Base-by-base conservation (phyloP, 257 asterid genomes). In the Petrea volubilis region DNA sequence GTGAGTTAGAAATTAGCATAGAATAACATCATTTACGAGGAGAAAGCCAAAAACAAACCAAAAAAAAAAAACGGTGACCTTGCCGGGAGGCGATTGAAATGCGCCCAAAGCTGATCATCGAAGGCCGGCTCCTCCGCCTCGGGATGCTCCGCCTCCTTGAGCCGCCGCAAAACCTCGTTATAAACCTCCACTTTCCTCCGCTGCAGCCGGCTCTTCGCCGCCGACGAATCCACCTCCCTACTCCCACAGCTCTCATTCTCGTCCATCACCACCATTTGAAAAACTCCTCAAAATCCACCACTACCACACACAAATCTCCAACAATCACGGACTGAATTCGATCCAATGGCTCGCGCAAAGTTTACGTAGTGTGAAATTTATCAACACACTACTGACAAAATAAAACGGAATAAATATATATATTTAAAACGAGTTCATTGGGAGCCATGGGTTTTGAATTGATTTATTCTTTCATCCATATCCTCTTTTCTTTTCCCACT, bases 51-150 rank as follows among this genome's bases (percentile, higher is more conserved):
- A n/a, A n/a, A n/a, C n/a, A n/a, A n/a, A n/a, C n/a, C n/a, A n/a
- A n/a, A n/a, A n/a, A n/a, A 58, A 40, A 60, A 72, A 36, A 41
- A 38, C 62, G 70, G 33, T 13, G 53, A 90, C 96, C 96, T 82
- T 70, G 86, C 61, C 1, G 96, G 96, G 11, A 90, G 85, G 41
- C 95, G 92, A 78, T 81, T 86, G 73, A 90, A 90, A 81, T 90
- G 96, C 6, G 85, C 72, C 96, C 93, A 90, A n/a, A 90, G 90
- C 52, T 79, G 76, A 76, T 86, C 83, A 31, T 80, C 85, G 69
- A 90, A 90, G 41, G 59, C 85, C 24, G 89, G 85, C 31, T 81
- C 76, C 61, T 68, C 66, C 10, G 85, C 80, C 66, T 88, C 93
- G 34, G 73, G 79, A 43, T 84, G 81, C 36, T 59, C 62, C 5